Conservation (phyloP, 768 basidiomycete species). For the Sporobolomyces pararoseus region DNA sequence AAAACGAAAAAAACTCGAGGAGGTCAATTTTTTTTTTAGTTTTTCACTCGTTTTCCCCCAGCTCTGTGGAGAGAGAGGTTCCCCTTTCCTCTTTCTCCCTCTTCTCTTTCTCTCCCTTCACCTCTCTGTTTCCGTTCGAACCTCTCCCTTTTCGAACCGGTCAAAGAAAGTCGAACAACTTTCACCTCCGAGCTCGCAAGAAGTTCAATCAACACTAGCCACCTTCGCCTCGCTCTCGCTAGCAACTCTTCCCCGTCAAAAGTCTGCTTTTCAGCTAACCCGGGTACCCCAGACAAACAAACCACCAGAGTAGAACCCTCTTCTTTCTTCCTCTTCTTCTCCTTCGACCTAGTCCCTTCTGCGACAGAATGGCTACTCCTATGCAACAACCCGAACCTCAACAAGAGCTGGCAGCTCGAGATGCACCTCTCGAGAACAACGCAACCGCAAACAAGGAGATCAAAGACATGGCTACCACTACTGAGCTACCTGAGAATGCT, state of each 20-base stretch:
- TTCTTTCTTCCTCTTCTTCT: no score
- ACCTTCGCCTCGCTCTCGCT: background rate
- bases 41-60: slow-evolving; percentile 1
- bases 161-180: background rate
- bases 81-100: background rate
- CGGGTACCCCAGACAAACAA: no score
- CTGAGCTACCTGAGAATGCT: slow-evolving; percentile 22
- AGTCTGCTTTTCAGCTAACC: no score
- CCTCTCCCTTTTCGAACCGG: background rate
- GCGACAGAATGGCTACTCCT: slow-evolving; percentile 20
- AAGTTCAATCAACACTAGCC: background rate
- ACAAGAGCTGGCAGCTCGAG: background rate
- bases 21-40: background rate
- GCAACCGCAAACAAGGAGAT: slow-evolving; percentile 2
- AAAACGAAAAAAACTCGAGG: background rate
- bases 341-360: background rate
- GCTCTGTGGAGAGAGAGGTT: background rate
- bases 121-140: background rate
- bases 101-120: background rate
- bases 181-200: no score
- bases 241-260: no score
- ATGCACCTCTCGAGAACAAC: background rate
- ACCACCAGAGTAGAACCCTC: no score
- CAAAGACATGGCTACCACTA: slow-evolving; percentile 25
- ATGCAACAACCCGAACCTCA: slow-evolving; percentile 23